Evolutionary conservation across 2,329 filamentous ascomycete species (phyloP).

Genomic region (Hypoxylon sp.): DNA sequence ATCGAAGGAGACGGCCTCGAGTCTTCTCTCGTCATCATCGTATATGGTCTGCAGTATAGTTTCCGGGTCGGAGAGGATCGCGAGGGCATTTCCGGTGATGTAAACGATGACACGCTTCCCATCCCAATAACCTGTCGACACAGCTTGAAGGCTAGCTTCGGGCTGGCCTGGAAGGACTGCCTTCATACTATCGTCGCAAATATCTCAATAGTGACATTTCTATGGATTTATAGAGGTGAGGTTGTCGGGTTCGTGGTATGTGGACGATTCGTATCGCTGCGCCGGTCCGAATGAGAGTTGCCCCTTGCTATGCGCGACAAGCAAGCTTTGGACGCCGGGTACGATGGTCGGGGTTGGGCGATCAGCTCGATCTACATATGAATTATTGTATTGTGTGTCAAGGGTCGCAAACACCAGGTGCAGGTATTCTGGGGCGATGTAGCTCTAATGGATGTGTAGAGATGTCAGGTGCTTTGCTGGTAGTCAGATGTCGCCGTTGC

Average conservation of each 20-base stretch:
- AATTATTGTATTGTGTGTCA: conserved; percentile 5
- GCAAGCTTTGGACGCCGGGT: conserved; percentile 2
- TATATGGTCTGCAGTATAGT: conserved; percentile 91
- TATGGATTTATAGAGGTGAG: conserved; percentile 29
- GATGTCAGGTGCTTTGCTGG: conserved; percentile 33
- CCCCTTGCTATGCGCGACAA: conserved; percentile 17
- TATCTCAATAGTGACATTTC: conserved; percentile 49
- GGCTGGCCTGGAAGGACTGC: conserved; percentile 65
- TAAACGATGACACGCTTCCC: conserved; percentile 69
- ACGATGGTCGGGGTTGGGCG: conserved; percentile 6
- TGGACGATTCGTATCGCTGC: conserved; percentile 39
- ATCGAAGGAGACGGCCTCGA: conserved; percentile 86
- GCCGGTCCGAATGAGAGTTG: conserved; percentile 10
- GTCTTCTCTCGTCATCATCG: conserved; percentile 76
- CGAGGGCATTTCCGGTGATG: conserved; percentile 88
- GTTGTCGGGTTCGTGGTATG: conserved; percentile 9
- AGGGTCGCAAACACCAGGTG: conserved; percentile 6
- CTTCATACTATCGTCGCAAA: conserved; percentile 59
- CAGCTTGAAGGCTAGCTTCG: conserved; percentile 63
- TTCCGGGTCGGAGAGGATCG: conserved; percentile 82
- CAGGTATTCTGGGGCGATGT: conserved; percentile 13
- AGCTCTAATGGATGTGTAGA: conserved; percentile 17
- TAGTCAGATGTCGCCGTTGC: conserved; percentile 34
- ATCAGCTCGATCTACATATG: conserved; percentile 10
- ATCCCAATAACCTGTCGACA: conserved; percentile 64